Evolutionary conservation across 2,329 filamentous ascomycete genomes (phyloP).

Genomic region (Talaromyces sp.): DNA sequence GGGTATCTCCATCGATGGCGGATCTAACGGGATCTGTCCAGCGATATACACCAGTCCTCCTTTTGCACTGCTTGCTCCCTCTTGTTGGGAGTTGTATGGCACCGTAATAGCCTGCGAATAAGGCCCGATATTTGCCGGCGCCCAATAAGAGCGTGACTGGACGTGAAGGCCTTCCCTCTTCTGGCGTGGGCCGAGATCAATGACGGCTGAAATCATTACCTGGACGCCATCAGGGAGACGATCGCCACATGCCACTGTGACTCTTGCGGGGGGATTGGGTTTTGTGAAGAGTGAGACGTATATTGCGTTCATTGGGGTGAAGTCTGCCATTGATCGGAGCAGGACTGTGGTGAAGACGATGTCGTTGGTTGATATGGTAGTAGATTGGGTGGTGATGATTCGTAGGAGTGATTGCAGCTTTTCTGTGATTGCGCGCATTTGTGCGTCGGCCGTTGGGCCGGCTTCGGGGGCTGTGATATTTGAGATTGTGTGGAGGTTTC

Average conservation of each 20-base stretch:
- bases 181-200: conserved; percentile 36
- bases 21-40: conserved; percentile 86
- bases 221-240: conserved; percentile 58
- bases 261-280: conserved; percentile 79
- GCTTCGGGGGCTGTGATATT: conserved; percentile 39
- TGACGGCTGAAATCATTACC: conserved; percentile 57
- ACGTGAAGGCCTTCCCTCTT: conserved; percentile 67
- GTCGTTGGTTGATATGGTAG: conserved; percentile 29
- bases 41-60: conserved; percentile 63
- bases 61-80: neutral
- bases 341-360: conserved; percentile 58
- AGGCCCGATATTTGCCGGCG: conserved; percentile 93
- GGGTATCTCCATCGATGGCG: conserved; percentile 65
- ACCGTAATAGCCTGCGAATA: conserved; percentile 83
- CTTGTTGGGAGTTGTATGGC: conserved; percentile 33
- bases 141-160: conserved; percentile 93
- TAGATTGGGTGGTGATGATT: neutral
- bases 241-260: conserved; percentile 75
- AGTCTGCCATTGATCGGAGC: conserved; percentile 76
- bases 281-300: conserved; percentile 72
- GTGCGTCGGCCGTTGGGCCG: conserved; percentile 38
- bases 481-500: conserved; percentile 33
- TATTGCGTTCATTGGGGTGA: conserved; percentile 67
- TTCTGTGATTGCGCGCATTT: conserved; percentile 36
- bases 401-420: conserved; percentile 23